Percentiles rank a stretch among this genome's conserved stretches.
Evolutionary conservation across 1,139 yeast genomes (phyloP).

Genomic region (Hanseniaspora uvarum): DNA sequence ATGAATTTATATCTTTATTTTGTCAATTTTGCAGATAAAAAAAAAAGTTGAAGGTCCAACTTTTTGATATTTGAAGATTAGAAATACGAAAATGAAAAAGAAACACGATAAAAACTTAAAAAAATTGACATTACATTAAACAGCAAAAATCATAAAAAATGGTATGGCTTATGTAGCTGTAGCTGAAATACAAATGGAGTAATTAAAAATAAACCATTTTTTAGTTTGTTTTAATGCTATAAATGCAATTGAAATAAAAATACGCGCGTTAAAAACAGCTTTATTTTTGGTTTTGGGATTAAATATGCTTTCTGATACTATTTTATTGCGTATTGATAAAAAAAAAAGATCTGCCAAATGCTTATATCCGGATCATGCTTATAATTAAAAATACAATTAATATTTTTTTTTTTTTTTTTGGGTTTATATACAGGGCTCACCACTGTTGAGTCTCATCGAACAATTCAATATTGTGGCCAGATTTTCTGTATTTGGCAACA

Average conservation of each 20-base stretch:
- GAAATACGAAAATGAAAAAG: not conserved
- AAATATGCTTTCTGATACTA: not conserved
- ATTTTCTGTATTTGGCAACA: conserved; percentile 30
- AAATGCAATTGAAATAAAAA: not conserved
- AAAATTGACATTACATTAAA: not conserved
- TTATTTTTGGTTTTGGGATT: not conserved
- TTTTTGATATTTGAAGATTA: not conserved
- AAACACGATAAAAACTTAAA: not conserved
- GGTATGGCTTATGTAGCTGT: not conserved
- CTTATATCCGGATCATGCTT: not conserved
- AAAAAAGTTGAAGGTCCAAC: not conserved
- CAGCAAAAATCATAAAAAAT: not conserved
- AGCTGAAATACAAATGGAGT: not conserved
- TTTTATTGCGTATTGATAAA: not conserved
- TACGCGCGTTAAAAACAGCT: not conserved
- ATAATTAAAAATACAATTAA: not conserved
- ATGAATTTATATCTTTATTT: not conserved
- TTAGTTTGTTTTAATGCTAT: not conserved
- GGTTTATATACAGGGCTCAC: conserved; percentile 21
- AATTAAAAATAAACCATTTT: not conserved
- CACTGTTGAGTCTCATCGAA: conserved; percentile 39
- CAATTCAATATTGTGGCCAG: conserved; percentile 34
- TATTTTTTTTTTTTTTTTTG: too few relatives aligned
- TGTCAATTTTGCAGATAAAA: not conserved
- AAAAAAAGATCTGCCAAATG: not conserved